These are phyloP conservation scores for Cytospora piceae DNA, from an alignment of 2,329 filamentous ascomycete genomes.

Conservation along the genomic window DNA sequence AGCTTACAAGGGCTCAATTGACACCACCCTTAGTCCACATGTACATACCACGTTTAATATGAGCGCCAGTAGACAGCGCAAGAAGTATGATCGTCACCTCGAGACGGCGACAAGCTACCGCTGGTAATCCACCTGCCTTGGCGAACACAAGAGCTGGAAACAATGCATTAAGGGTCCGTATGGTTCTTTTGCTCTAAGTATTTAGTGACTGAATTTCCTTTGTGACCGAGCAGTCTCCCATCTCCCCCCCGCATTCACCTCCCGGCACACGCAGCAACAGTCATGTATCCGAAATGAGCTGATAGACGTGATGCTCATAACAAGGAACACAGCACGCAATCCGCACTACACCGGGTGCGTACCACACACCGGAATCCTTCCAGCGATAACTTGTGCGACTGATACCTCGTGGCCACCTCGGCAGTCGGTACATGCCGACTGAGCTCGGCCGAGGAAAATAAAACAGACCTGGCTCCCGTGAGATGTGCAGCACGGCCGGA, in stretches of 20 bases:
- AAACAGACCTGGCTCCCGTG: neutral
- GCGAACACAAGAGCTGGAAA: too few species aligned
- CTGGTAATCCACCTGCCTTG: too few species aligned
- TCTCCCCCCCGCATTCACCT: neutral
- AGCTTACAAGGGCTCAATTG: neutral
- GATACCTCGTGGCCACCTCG: neutral
- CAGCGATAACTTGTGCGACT: neutral
- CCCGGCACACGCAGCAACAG: neutral
- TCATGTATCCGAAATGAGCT: neutral
- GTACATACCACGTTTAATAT: too few species aligned
- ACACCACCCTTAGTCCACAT: neutral
- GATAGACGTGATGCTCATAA: constrained; percentile 10
- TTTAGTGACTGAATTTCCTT: neutral
- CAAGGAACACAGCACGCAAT: constrained; percentile 23
- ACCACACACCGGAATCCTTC: constrained; percentile 6
- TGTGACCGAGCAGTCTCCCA: neutral
- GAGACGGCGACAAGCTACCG: too few species aligned
- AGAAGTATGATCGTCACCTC: too few species aligned
- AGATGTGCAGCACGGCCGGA: neutral
- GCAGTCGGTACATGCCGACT: neutral
- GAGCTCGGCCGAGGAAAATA: neutral
- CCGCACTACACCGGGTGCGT: constrained; percentile 15
- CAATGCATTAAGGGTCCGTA: neutral
- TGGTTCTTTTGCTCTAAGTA: neutral
- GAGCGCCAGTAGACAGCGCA: too few species aligned